Percentiles rank a stretch among this genome's conserved stretches.
Conservation (phyloP, 805 yeast species). For the Danielia reshetovae region DNA sequence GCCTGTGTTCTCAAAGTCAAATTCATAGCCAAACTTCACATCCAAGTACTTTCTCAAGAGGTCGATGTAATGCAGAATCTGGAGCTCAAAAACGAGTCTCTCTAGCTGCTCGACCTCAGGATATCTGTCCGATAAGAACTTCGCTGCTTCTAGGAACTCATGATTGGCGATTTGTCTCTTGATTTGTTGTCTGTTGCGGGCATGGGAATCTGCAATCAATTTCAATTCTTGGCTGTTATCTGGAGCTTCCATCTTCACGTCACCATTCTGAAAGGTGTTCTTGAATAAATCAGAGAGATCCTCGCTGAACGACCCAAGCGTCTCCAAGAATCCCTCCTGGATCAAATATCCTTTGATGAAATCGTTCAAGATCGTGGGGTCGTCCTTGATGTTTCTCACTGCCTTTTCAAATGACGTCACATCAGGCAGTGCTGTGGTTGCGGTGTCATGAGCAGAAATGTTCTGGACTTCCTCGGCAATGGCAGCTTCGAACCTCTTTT, state of each 20-base stretch:
- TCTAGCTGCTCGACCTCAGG: constrained; percentile 2
- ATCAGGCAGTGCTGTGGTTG: not conserved
- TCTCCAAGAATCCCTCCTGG: constrained; percentile 36
- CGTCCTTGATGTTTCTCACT: constrained; percentile 23
- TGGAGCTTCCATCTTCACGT: constrained; percentile 6
- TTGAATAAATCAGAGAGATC: constrained; percentile 26
- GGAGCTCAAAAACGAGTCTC: constrained; percentile 23
- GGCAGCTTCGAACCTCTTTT: constrained; percentile 2
- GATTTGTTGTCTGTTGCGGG: constrained; percentile 3
- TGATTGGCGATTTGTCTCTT: constrained; percentile 4
- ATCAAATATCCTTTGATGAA: constrained; percentile 36
- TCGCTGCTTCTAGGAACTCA: constrained; percentile 7
- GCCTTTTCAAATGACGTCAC: constrained; percentile 15
- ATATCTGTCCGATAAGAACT: constrained; percentile 5
- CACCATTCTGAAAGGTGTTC: constrained; percentile 11
- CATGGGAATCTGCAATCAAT: not conserved
- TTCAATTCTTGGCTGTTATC: constrained; percentile 3
- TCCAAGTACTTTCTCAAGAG: constrained; percentile 21
- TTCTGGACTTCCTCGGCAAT: constrained; percentile 11
- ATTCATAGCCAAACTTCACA: constrained; percentile 14
- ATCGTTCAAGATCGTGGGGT: constrained; percentile 25
- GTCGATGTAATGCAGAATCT: constrained; percentile 21
- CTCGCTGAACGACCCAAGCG: constrained; percentile 29
- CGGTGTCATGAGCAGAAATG: not conserved
- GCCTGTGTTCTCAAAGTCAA: constrained; percentile 13